Evolutionary conservation across 257 asterid species (phyloP), one percentile per base, ranked within the genome.

Genomic region (Paraleonurus japonicus): DNA sequence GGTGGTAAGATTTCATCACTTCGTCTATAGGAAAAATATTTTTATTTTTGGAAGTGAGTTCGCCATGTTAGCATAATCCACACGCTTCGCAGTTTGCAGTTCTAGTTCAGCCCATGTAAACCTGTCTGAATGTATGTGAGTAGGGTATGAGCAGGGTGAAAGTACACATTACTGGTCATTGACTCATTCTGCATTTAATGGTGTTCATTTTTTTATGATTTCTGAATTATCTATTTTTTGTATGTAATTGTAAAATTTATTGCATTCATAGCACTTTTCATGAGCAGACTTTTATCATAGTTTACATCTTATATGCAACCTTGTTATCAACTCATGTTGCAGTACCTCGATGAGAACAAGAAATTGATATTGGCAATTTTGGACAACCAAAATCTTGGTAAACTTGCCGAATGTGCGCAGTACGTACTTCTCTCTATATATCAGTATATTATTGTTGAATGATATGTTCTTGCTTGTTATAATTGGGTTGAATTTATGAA

Each of bases 301-400:
- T 43, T 68, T 33, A 45, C 58, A 35, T 58, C 73, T 75, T 47
- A 35, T 65, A 35, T 24, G 43, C 47, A 23, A 67, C 54, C 41
- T 65, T 57, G 28, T 43, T 73, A 12, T 47, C 47, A 71, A 74
- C 65, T 73, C 41, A 28, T 74, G 69, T 61, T 81, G 85, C 96
- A 93, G 97, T 90, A 78, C 85, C 96, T 93, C 27, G 98, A 93
- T 63, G 98, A 90, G 89, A 93, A 93, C 88, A 93, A 93, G 86
- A 88, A 86, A 69, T 58, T 93, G 90, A 93, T 93, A 79, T 71
- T 90, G 88, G 97, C 98, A 37, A 93, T 93, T 77, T 48, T 93
- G 90, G 98, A 93, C 73, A 88, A 90, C 77, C 98, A 93, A 76
- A 90, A 89, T 76, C 95, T 90, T n/a, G 98, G 98, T 51, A 93